phyloP scores from a whole-genome alignment of 305 asterid species.

The Plantago rigida region DNA sequence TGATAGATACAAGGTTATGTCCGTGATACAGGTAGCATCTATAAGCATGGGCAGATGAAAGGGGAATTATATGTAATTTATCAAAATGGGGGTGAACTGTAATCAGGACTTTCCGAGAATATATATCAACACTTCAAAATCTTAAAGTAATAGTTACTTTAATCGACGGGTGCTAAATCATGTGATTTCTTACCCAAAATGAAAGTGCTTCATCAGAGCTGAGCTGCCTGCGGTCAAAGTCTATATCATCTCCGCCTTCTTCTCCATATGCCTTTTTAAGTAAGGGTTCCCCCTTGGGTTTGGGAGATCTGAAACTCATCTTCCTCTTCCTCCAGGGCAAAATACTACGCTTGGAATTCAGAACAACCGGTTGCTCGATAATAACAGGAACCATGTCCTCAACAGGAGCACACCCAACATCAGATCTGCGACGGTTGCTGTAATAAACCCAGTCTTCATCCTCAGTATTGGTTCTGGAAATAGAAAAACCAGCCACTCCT shows the following conservation, averaged over 20 bases:
- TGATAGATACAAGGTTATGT: too few species aligned
- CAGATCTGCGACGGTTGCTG: conserved; percentile 77
- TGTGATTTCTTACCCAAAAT: conserved; percentile 53
- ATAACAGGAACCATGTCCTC: conserved; percentile 36
- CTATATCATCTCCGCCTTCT: conserved; percentile 99
- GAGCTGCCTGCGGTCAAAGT: conserved; percentile 90
- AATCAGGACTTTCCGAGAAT: too few species aligned
- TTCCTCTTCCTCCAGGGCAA: conserved; percentile 96
- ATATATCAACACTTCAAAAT: too few species aligned
- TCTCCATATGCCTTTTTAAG: conserved; percentile 79
- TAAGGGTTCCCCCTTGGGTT: conserved; percentile 86
- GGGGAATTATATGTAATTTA: too few species aligned
- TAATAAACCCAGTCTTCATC: conserved; percentile 83
- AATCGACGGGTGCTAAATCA: background rate
- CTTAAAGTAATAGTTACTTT: too few species aligned
- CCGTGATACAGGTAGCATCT: too few species aligned
- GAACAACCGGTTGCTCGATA: conserved; percentile 40
- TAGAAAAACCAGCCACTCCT: conserved; percentile 53
- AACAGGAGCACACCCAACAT: conserved; percentile 47
- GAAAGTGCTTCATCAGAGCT: conserved; percentile 74
- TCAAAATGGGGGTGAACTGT: too few species aligned
- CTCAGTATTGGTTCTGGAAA: conserved; percentile 38
- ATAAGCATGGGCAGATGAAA: too few species aligned
- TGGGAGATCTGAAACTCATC: conserved; percentile 84
- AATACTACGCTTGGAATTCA: conserved; percentile 64